Conservation (phyloP, 2,329 filamentous ascomycete genomes). For the Hypomyces rosellus region DNA sequence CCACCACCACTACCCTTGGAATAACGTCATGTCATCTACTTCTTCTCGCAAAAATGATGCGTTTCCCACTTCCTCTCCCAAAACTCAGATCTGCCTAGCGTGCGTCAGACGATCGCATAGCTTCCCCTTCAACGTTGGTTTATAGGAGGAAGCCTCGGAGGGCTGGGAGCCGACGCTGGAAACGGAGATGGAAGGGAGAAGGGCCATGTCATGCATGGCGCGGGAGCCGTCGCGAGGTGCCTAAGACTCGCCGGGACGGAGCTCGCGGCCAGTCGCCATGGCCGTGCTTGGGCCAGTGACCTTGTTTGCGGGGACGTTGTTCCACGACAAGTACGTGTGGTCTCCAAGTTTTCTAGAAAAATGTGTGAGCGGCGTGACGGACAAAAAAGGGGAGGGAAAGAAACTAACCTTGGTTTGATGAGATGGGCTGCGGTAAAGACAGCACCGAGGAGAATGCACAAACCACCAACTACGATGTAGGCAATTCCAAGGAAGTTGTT, state of each 20-base stretch:
- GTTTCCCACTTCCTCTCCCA: too few relatives aligned
- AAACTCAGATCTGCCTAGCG: neutral
- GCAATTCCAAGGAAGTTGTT: conserved; percentile 96
- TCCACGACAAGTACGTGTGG: conserved; percentile 97
- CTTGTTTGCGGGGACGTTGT: conserved; percentile 51
- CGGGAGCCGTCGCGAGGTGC: conserved; percentile 23
- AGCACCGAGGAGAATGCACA: conserved; percentile 83
- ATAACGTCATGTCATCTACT: neutral
- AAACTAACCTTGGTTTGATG: conserved; percentile 73
- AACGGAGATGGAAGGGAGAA: conserved; percentile 3
- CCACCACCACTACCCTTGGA: too few relatives aligned
- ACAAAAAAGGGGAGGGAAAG: conserved; percentile 2
- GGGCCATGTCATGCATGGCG: conserved; percentile 15
- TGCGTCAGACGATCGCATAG: conserved; percentile 4
- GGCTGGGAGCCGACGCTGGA: conserved; percentile 1
- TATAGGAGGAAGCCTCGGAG: neutral
- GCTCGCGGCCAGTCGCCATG: conserved; percentile 51
- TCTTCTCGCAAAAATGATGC: too few relatives aligned
- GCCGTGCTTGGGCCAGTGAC: conserved; percentile 35
- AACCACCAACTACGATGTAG: conserved; percentile 86
- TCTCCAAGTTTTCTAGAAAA: conserved; percentile 80
- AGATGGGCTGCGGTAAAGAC: conserved; percentile 88
- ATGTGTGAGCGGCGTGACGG: neutral
- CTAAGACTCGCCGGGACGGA: conserved; percentile 40
- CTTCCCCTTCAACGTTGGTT: conserved; percentile 4